Base-by-base conservation (phyloP, 2,329 filamentous ascomycete genomes). In the Arthrobotrys iridis region DNA sequence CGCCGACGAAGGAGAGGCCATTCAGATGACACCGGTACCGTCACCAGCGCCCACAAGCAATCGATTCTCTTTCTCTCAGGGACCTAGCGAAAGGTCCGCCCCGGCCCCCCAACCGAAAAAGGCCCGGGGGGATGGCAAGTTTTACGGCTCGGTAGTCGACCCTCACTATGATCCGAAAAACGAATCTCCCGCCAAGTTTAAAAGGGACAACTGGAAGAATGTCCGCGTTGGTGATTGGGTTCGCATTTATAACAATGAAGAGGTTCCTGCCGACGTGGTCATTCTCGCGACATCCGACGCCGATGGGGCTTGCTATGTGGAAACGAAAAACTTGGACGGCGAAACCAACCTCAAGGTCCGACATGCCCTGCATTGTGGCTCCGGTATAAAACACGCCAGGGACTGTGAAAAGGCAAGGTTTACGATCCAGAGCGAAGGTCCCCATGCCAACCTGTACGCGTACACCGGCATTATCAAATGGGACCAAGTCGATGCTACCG, bases 331-430 rank as follows among this genome's bases (percentile, higher is more conserved):
- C 81, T 82, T 99, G 84, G 95, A 99, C 80, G 95, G 95, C 58
- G 95, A 99, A 83, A 99, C 95, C 1, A 99, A 99, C 80, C 84
- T 99, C 77, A 99, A 99, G 83, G 93, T 97, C 76, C 91, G 95
- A 72, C 92, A 94, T 80, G 93, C 95, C 18, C 86, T 99, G 43
- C 91, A 94, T 77, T 95, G 92, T 80, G 92, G 93, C 10, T 89
- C 91, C 62, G 85, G 88, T 50, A 86, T 99, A 74, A 92, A 90
- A 81, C 93, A 98, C 82, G 95, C 95, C 11, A 88, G 91, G 71
- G 93, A 99, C 81, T 98, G 95, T 82, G 95, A 98, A 83, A 88
- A 90, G 74, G 89, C 93, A 24, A 89, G 95, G 78, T 99, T 99
- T 81, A 82, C 86, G 13, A 89, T 99, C 72, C 92, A 98, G 79